Base-by-base conservation (phyloP, 176 grass and related monocot species). In the Otatea glauca region DNA sequence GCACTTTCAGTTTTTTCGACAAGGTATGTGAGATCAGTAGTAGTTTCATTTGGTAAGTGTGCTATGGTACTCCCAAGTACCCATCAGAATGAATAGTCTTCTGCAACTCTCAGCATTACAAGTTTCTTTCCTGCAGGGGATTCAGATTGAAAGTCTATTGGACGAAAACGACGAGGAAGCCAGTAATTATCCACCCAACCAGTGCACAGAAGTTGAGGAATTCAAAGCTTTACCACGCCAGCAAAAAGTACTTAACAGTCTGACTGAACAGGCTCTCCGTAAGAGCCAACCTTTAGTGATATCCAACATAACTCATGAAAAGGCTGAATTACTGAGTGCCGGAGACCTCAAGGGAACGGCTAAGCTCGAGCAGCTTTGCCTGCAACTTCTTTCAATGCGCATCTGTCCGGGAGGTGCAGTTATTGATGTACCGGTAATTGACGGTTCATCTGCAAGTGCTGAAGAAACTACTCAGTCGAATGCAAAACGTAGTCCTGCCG, bases 281-380 rank as follows among this genome's bases (percentile, higher is more conserved):
- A 99, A 96, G 86, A 92, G 88, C 72, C 96, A 94, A 32, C 96
- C 96, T 84, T 86, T 99, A 45, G 77, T 96, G 61, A 91, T 99
- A 83, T 89, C 47, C 48, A 99, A 99, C 70, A 69, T 99, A 84
- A 86, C 80, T 89, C 81, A 96, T 81, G 91, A 90, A 83, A 94
- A 96, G 75, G 42, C 76, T 73, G 69, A 78, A 73, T 37, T 94
- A 71, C 48, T 94, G 58, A 82, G 67, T 7, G 86, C 90, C 0
- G 80, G 84, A 85, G 91, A 88, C 55, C 84, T 94, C 43, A 72
- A 82, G 47, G 93, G 89, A 65, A 60, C 56, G 3, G 62, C 72
- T 21, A 99, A 92, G 83, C 24, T 96, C 58, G 93, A 99, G 61
- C 93, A 99, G 41, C 78, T 96, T 77, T 99, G 86, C 51, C 81